These are phyloP conservation scores for Leucaena leucocephala DNA, from an alignment of 306 rosid species.

Conservation along the genomic window DNA sequence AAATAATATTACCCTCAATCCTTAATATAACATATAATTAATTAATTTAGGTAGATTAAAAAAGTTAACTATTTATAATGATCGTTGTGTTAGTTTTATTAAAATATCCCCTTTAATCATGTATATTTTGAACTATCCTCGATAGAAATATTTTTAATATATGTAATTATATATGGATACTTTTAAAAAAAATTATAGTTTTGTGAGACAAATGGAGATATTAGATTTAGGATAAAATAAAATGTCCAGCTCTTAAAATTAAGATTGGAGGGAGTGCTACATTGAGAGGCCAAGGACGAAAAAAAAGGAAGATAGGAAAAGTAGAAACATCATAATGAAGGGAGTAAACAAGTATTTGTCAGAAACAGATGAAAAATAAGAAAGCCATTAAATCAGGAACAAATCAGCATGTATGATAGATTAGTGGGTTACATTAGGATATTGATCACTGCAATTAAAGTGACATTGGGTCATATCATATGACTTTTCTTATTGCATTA, in stretches of 20 bases:
- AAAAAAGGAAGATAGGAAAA: not conserved
- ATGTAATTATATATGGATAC: too few species aligned
- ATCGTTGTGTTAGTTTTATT: too few species aligned
- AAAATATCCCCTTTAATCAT: too few species aligned
- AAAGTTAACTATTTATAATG: too few species aligned
- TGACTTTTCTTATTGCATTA: slow-evolving; percentile 44
- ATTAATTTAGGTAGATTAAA: too few species aligned
- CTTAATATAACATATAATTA: too few species aligned
- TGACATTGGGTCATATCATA: slow-evolving; percentile 53
- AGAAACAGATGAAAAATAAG: slow-evolving; percentile 5
- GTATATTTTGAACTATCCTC: too few species aligned
- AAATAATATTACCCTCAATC: not conserved
- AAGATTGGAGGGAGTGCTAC: not conserved
- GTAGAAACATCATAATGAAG: slow-evolving; percentile 36
- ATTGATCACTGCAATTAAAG: slow-evolving; percentile 50
- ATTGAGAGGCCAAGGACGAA: slow-evolving; percentile 30
- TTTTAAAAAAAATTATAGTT: too few species aligned
- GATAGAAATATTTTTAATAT: too few species aligned
- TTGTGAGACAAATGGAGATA: too few species aligned
- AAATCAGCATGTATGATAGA: slow-evolving; percentile 50
- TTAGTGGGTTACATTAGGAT: slow-evolving; percentile 76
- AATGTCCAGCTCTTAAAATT: too few species aligned
- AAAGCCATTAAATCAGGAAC: slow-evolving; percentile 56
- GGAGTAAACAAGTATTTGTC: slow-evolving; percentile 33
- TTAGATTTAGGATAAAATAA: too few species aligned